Conservation (phyloP, 2,329 filamentous ascomycete species). For the Sclerotinia minor region DNA sequence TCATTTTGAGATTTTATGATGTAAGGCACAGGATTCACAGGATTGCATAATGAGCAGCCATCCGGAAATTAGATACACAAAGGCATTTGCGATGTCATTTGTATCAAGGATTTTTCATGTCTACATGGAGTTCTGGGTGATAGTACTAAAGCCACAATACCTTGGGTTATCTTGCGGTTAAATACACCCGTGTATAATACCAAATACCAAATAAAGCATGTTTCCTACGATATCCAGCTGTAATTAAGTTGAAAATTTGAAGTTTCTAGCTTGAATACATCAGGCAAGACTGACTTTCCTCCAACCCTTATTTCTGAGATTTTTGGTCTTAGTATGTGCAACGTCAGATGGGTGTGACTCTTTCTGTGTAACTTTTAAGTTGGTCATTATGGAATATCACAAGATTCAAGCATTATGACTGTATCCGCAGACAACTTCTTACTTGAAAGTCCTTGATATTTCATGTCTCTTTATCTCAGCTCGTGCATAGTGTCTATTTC, state of each 20-base stretch:
- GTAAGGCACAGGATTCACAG: not conserved
- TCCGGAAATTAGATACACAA: not conserved
- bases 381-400: not conserved
- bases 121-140: slow-evolving; percentile 18
- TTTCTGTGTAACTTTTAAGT: not conserved
- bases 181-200: slow-evolving; percentile 15
- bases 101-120: slow-evolving; percentile 11
- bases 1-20: slow-evolving; percentile 14
- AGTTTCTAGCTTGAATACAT: not conserved
- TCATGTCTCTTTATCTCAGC: not conserved
- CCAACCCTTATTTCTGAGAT: not conserved
- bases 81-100: not conserved
- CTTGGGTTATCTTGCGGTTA: slow-evolving; percentile 6
- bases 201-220: slow-evolving; percentile 12
- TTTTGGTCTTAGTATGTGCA: not conserved
- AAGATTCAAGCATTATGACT: not conserved
- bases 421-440: not conserved
- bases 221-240: not conserved
- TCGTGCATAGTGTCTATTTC: not conserved
- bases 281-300: not conserved
- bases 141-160: slow-evolving; percentile 5
- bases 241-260: not conserved
- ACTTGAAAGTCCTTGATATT: not conserved
- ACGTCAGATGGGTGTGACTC: not conserved
- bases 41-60: slow-evolving; percentile 17